phyloP scores from a whole-genome alignment of 305 asterid species.

The Solanum aculeatissimum region DNA sequence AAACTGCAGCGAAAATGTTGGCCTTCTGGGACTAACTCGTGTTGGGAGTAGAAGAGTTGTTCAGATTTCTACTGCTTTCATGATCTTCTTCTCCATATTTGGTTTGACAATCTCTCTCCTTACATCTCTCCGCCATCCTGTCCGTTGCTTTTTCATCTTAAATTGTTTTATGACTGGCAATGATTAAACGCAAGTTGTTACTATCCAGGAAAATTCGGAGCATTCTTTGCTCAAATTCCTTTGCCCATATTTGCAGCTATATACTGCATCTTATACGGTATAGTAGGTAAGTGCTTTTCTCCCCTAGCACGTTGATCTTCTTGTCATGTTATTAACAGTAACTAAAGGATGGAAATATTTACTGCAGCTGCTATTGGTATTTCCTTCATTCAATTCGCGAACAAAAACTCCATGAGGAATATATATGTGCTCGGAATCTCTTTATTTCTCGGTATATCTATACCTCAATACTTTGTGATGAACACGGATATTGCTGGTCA shows the following conservation, averaged over 20 bases:
- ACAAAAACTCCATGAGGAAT: constrained; percentile 87
- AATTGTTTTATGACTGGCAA: neutral
- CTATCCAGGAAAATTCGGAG: constrained; percentile 87
- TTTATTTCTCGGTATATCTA: constrained; percentile 72
- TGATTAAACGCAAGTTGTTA: neutral
- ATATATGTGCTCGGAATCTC: constrained; percentile 69
- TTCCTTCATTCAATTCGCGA: constrained; percentile 78
- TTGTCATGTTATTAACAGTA: neutral
- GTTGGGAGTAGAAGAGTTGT: constrained; percentile 98
- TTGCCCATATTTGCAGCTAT: constrained; percentile 87
- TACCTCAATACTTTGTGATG: constrained; percentile 77
- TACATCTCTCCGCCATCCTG: neutral
- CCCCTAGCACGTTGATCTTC: neutral
- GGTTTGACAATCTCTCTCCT: constrained; percentile 30
- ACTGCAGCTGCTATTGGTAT: constrained; percentile 78
- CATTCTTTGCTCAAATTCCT: constrained; percentile 88
- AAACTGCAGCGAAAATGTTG: constrained; percentile 80
- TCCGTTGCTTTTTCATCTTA: neutral
- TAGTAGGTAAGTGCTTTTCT: constrained; percentile 59
- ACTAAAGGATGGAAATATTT: neutral
- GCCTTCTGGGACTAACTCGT: constrained; percentile 91
- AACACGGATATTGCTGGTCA: constrained; percentile 62
- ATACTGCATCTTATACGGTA: constrained; percentile 78
- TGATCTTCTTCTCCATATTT: constrained; percentile 95
- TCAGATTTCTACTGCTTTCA: constrained; percentile 85